These are phyloP conservation scores for Trifolium dubium DNA, from an alignment of 306 rosid species.

Conservation along the genomic window DNA sequence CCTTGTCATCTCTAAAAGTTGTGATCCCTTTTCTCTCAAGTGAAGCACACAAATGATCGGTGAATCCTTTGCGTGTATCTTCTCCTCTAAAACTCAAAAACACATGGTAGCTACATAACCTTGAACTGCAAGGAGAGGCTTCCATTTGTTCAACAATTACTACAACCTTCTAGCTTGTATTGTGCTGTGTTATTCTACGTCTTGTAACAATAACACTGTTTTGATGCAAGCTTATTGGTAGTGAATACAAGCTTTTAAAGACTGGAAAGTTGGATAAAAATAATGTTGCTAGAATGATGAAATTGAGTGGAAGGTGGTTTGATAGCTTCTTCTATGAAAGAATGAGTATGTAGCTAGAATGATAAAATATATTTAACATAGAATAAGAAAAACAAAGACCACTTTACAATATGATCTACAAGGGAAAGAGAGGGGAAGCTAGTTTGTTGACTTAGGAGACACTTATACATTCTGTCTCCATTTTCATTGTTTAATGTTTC, in stretches of 20 bases:
- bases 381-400: too few relatives aligned
- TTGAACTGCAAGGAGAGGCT: not conserved
- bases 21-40: conserved; percentile 26
- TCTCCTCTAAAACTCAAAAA: conserved; percentile 29
- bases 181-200: too few relatives aligned
- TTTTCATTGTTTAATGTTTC: too few relatives aligned
- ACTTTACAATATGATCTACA: too few relatives aligned
- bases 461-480: too few relatives aligned
- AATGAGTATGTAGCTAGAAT: too few relatives aligned
- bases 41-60: conserved; percentile 10
- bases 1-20: conserved; percentile 25
- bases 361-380: too few relatives aligned
- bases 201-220: too few relatives aligned
- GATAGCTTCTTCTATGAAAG: too few relatives aligned
- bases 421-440: too few relatives aligned
- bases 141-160: not conserved
- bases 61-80: conserved; percentile 7
- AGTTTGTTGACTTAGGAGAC: too few relatives aligned
- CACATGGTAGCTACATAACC: conserved; percentile 7
- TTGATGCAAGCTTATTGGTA: not conserved
- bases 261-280: not conserved
- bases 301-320: not conserved
- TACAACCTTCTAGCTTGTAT: not conserved
- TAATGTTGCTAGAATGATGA: too few relatives aligned
- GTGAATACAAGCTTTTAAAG: not conserved